Conservation (phyloP, 345 rosid species). For the Ceriops decandra region DNA sequence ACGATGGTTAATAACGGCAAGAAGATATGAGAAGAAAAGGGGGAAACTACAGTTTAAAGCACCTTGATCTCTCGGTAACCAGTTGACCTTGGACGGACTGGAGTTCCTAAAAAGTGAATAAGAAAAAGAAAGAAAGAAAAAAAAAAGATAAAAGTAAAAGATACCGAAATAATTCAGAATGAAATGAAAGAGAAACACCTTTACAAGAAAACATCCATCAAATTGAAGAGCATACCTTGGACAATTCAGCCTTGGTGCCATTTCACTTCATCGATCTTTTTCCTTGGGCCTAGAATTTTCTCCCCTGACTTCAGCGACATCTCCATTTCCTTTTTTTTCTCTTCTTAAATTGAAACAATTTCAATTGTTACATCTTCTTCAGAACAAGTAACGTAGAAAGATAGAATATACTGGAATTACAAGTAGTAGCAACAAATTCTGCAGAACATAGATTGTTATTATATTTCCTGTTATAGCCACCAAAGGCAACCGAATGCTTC, state of each 20-base stretch:
- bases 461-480: conserved; percentile 94
- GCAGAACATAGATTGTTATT: conserved; percentile 62
- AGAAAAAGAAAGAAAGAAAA: not conserved
- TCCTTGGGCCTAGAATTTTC: conserved; percentile 60
- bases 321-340: conserved; percentile 48
- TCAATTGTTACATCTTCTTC: conserved; percentile 38
- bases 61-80: conserved; percentile 87
- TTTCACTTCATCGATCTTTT: conserved; percentile 72
- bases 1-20: not conserved
- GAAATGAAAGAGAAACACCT: not conserved
- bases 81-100: conserved; percentile 90
- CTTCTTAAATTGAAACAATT: conserved; percentile 59
- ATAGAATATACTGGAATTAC: not conserved
- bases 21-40: conserved; percentile 2
- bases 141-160: not conserved
- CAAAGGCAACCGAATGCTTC: conserved; percentile 79
- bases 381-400: conserved; percentile 5
- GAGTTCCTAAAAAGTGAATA: conserved; percentile 52
- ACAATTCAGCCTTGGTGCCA: conserved; percentile 60
- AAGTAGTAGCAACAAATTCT: not conserved
- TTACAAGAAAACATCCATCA: not conserved
- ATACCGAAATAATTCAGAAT: not conserved
- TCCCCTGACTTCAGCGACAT: conserved; percentile 48
- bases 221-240: conserved; percentile 40
- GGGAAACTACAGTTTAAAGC: conserved; percentile 87